A percentile compares a stretch with the other conserved stretches of the same genome.
phyloP scores from a whole-genome alignment of 1,284 basidiomycete species.

The Cutaneotrichosporon curvatum region DNA sequence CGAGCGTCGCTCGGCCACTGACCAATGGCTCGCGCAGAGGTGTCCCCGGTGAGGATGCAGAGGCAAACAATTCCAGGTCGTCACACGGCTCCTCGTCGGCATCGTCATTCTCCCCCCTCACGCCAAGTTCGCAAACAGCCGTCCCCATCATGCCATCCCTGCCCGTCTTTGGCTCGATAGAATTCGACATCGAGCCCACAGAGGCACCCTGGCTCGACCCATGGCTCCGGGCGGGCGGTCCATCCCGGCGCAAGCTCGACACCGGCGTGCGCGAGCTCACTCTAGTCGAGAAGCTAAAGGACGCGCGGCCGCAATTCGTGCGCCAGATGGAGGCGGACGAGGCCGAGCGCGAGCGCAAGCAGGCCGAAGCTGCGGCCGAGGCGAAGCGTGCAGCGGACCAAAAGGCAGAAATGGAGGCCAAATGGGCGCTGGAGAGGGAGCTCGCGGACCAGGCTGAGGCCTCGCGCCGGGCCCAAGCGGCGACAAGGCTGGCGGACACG shows the following conservation, averaged over 20 bases:
- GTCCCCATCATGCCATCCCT: background rate
- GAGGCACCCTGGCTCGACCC: conserved; percentile 37
- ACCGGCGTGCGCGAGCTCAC: conserved; percentile 28
- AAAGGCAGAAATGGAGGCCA: background rate
- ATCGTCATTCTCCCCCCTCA: conserved; percentile 15
- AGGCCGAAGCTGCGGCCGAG: background rate
- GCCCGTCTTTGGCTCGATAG: conserved; percentile 39
- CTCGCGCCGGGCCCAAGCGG: background rate
- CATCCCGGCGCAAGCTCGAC: conserved; percentile 2
- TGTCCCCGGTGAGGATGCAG: too few relatives aligned
- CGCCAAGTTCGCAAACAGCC: conserved; percentile 17
- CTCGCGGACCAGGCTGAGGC: conserved; percentile 1
- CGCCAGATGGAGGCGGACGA: conserved; percentile 23
- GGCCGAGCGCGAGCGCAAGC: background rate
- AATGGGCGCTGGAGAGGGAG: background rate
- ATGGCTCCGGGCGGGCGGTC: conserved; percentile 22
- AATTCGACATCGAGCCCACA: conserved; percentile 41
- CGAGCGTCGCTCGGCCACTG: conserved; percentile 5
- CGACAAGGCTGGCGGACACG: conserved; percentile 18
- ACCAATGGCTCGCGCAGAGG: background rate
- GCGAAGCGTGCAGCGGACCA: background rate
- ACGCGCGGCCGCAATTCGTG: conserved; percentile 26
- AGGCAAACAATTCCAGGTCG: conserved; percentile 1
- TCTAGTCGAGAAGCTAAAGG: conserved; percentile 25
- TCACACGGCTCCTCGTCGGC: conserved; percentile 13